A percentile compares a stretch with the other conserved stretches of the same genome.
These are phyloP conservation scores for Hymenoscyphus salicellus DNA, from an alignment of 2,329 filamentous ascomycete genomes.

Conservation along the genomic window DNA sequence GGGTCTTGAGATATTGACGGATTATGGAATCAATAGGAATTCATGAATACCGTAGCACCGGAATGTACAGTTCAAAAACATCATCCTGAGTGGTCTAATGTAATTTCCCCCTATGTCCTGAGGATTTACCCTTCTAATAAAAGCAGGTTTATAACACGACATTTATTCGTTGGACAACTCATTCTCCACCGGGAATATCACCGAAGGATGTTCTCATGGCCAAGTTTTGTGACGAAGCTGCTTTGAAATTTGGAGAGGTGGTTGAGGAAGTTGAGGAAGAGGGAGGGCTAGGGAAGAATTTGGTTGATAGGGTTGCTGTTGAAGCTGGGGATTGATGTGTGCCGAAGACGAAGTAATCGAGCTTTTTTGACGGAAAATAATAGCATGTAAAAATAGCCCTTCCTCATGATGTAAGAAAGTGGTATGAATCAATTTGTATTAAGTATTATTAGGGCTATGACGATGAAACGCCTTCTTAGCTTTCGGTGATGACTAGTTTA, in stretches of 20 bases:
- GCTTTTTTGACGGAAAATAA: too few species aligned
- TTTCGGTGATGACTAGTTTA: slow-evolving; percentile 9
- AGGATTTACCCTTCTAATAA: not conserved
- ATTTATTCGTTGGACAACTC: slow-evolving; percentile 71
- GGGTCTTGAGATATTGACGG: not conserved
- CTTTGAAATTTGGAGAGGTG: slow-evolving; percentile 54
- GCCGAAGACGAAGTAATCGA: slow-evolving; percentile 40
- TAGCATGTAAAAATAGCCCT: too few species aligned
- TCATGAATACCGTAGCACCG: slow-evolving; percentile 69
- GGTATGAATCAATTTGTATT: slow-evolving; percentile 12
- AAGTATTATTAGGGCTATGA: slow-evolving; percentile 9
- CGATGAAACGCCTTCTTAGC: not conserved
- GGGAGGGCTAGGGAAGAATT: slow-evolving; percentile 38
- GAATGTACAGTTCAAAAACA: slow-evolving; percentile 67
- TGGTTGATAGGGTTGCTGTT: slow-evolving; percentile 47
- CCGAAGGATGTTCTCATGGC: slow-evolving; percentile 62
- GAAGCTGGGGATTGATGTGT: slow-evolving; percentile 54
- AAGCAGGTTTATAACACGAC: slow-evolving; percentile 65
- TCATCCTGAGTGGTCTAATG: slow-evolving; percentile 76
- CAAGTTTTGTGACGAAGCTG: slow-evolving; percentile 57
- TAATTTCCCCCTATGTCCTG: slow-evolving; percentile 36
- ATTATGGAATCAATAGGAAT: slow-evolving; percentile 51
- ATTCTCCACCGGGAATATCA: slow-evolving; percentile 63
- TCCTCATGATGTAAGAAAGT: too few species aligned
- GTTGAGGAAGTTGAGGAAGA: slow-evolving; percentile 21